Base-by-base conservation (phyloP, 352 stramenopile species). In the Phytophthora niederhauseri region DNA sequence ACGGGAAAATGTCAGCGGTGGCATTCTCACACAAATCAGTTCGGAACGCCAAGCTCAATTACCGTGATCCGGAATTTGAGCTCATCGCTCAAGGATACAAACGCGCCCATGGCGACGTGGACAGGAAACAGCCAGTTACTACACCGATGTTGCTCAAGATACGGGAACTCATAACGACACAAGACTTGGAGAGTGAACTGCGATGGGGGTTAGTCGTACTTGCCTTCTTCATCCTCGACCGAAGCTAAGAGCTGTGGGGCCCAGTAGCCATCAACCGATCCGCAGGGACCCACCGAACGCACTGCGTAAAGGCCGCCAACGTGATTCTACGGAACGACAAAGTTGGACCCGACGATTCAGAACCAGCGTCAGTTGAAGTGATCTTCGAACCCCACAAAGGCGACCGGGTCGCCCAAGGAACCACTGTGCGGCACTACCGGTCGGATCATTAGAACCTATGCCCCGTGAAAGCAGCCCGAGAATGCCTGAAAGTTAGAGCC, bases 241-340 rank as follows among this genome's bases (percentile, higher is more conserved):
- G 36, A 43, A n/a, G 36, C 36, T 43, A 12, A 43, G 36, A 43
- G 12, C 36, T 43, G 6, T 43, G 30, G 30, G 30, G 30, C 30
- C 30, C 30, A 11, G 30, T 34, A 28, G 53, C 55, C 45, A 64
- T 68, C 41, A 28, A 49, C 41, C 49, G 31, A 51, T 43, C 58
- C 20, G 51, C 11, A 46, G 38, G 17, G 38, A 46, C 28, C 6
- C 28, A 9, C 28, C 28, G 6, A 31, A 9, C 6, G 28, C 28
- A 31, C 28, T 31, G 28, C 28, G 9, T 31, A 31, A 31, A 31
- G 28, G 28, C 6, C 2, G 28, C 6, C 28, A 31, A 31, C 28
- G 28, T 31, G 4, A 31, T 31, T 31, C 28, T 31, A 31, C 28
- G 28, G 6, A 9, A 31, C 28, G 28, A 31, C 28, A 6, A 31